Conservation (phyloP, 2,329 filamentous ascomycete species). For the Pseudodiploospora longispora region DNA sequence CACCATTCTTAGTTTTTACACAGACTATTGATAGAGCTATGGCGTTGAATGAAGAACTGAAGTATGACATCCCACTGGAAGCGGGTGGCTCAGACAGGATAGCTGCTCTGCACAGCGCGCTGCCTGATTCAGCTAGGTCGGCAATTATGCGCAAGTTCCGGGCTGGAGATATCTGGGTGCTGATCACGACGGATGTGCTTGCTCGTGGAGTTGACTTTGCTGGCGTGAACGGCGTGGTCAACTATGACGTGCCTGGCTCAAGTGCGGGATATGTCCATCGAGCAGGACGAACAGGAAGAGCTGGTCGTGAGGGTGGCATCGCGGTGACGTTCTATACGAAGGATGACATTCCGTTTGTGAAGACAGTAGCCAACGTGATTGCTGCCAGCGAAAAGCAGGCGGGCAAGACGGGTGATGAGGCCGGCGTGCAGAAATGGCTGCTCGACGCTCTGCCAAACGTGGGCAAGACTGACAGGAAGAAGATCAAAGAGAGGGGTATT, state of each 20-base stretch:
- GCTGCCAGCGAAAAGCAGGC: conserved; percentile 69
- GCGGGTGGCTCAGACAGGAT: conserved; percentile 79
- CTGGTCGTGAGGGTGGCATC: conserved; percentile 77
- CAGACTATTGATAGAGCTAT: conserved; percentile 89
- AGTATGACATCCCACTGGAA: conserved; percentile 86
- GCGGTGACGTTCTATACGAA: conserved; percentile 94
- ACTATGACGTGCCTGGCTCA: conserved; percentile 93
- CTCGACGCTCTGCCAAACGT: conserved; percentile 79
- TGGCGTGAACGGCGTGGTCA: conserved; percentile 91
- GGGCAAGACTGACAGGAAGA: conserved; percentile 75
- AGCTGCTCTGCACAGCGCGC: conserved; percentile 80
- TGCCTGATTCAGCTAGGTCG: conserved; percentile 68
- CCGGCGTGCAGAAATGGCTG: conserved; percentile 73
- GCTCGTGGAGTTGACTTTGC: conserved; percentile 91
- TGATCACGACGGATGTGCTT: conserved; percentile 92
- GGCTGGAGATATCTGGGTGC: conserved; percentile 86
- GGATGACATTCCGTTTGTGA: conserved; percentile 83
- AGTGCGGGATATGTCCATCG: conserved; percentile 88
- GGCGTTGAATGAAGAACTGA: conserved; percentile 79
- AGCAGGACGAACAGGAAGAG: conserved; percentile 82
- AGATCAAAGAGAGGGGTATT: conserved; percentile 73
- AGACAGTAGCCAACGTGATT: conserved; percentile 90
- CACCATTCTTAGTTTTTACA: conserved; percentile 91
- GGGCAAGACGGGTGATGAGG: conserved; percentile 42
- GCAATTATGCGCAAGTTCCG: conserved; percentile 85